Evolutionary conservation across 768 basidiomycete species (phyloP).

Genomic region (Melanogaster broomeanus): DNA sequence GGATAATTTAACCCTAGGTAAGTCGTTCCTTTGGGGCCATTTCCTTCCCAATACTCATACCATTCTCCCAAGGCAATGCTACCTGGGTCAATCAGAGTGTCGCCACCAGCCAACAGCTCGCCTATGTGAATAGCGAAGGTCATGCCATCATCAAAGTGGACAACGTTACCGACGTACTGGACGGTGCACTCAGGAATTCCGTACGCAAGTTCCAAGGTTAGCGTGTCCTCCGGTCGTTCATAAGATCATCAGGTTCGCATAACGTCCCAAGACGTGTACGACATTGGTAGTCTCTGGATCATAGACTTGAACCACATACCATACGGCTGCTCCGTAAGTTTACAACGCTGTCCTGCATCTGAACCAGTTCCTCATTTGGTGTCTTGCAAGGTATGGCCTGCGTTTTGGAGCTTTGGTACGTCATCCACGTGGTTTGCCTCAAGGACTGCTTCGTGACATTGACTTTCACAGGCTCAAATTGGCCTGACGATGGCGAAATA

Average conservation of each 20-base stretch:
- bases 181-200: conserved; percentile 56
- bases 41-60: not conserved
- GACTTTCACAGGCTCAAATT: conserved; percentile 25
- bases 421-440: not conserved
- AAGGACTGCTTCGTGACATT: not conserved
- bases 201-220: conserved; percentile 33
- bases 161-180: conserved; percentile 57
- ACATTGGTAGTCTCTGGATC: conserved; percentile 47
- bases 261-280: conserved; percentile 43
- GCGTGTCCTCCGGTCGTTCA: conserved; percentile 10
- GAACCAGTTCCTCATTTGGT: not conserved
- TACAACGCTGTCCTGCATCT: not conserved
- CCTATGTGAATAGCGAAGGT: conserved; percentile 59
- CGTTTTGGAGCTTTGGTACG: conserved; percentile 34
- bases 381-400: conserved; percentile 28
- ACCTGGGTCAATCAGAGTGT: conserved; percentile 53
- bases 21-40: conserved; percentile 26
- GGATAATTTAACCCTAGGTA: conserved; percentile 47
- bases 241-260: conserved; percentile 41
- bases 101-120: conserved; percentile 51
- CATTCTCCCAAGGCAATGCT: conserved; percentile 53
- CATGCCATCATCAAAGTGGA: conserved; percentile 77
- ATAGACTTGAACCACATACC: conserved; percentile 51
- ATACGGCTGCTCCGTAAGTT: conserved; percentile 56
- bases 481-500: conserved; percentile 53